A percentile compares a stretch with the other conserved stretches of the same genome.
phyloP scores from a whole-genome alignment of 2,329 filamentous ascomycete species.

The Xylaria sp. region DNA sequence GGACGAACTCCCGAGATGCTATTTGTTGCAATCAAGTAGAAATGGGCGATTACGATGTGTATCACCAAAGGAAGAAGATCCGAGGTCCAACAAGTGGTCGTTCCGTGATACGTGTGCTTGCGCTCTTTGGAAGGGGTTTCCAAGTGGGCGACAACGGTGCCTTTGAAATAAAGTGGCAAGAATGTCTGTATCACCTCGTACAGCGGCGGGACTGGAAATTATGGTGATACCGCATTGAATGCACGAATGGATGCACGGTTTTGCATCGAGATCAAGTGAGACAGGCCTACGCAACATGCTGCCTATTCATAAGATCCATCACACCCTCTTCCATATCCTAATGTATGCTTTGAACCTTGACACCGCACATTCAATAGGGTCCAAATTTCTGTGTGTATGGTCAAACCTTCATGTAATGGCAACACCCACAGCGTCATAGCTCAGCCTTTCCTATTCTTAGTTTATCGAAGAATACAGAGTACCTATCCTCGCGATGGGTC shows the following conservation, averaged over 20 bases:
- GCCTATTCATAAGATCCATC: neutral
- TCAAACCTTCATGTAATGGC: neutral
- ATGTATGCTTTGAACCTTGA: neutral
- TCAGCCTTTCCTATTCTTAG: neutral
- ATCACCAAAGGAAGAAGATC: constrained; percentile 11
- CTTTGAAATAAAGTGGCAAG: neutral
- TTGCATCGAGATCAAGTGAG: neutral
- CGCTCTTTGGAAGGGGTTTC: neutral
- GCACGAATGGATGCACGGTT: neutral
- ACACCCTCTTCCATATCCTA: neutral
- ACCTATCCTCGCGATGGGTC: neutral
- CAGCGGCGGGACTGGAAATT: neutral
- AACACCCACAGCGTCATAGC: neutral
- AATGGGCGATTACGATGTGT: neutral
- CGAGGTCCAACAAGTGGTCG: neutral
- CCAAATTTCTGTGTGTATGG: neutral
- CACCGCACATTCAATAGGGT: neutral
- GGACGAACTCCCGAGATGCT: neutral
- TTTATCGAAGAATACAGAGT: neutral
- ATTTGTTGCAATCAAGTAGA: neutral
- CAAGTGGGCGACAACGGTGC: neutral
- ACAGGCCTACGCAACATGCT: neutral
- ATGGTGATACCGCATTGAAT: neutral
- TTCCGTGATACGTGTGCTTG: neutral
- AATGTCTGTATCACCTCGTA: neutral